Evolutionary conservation across 106 monocot genomes (phyloP), one percentile per base, ranked within the genome.

Genomic region (Triglochin maritima): DNA sequence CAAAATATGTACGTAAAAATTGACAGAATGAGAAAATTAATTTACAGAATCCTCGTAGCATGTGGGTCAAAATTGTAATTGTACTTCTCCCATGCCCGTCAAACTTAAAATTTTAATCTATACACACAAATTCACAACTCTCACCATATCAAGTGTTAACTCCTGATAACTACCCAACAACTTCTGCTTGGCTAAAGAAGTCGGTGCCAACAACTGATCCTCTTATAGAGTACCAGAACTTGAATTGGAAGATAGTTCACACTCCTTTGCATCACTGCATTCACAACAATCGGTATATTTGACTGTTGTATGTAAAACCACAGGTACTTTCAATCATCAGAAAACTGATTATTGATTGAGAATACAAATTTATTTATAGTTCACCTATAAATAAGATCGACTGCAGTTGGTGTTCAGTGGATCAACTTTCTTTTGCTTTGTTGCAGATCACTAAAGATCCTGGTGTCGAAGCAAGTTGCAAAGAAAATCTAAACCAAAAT

Each of bases 381-480:
- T 52, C 74, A 88, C 96, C 91, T 84, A 68, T 86, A 88, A 48
- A 71, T 71, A 29, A 98, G 66, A 77, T 98, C 91, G n/a, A 84
- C 81, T 62, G 88, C 81, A 68, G 96, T 88, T 10, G 96, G 96
- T 73, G 76, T 88, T 53, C 91, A 50, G 56, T 47, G 57, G 72
- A 91, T 73, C 47, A 98, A 62, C 17, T 88, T 98, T 46, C 91
- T 88, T 73, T 82, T 82, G 66, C 84, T 88, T 64, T 69, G 69
- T 82, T 88, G 80, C 15, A 98, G 71, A 64, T 98, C 85, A 58
- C 70, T 47, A 57, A 98, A 71, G 65, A 88, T 81, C 13, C 68
- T 81, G 10, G 78, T 69, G 59, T 98, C 96, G 81, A 98, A 98
- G 73, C 91, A 98, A 56, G 91, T 98, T 41, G 96, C 96, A 76